Conservation (phyloP, 108 stramenopile species). For the Chaetoceros tenuissimus region DNA sequence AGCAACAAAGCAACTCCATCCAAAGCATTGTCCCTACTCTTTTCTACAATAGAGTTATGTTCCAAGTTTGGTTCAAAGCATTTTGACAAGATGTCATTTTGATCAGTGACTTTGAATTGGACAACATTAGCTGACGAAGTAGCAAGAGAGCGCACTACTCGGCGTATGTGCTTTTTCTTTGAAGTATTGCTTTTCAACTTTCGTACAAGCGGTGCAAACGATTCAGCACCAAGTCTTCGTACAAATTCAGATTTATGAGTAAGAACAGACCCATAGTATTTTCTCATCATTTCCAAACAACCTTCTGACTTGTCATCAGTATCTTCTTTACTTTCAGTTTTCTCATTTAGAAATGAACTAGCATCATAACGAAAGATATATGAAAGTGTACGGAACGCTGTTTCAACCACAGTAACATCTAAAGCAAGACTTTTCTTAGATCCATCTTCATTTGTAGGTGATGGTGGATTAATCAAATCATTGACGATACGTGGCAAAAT, state of each 20-base stretch:
- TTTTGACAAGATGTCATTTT: not conserved
- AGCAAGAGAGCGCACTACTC: constrained; percentile 59
- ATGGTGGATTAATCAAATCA: constrained; percentile 70
- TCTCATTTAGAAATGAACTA: constrained; percentile 29
- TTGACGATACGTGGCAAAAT: constrained; percentile 66
- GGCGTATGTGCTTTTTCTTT: constrained; percentile 51
- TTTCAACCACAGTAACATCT: constrained; percentile 70
- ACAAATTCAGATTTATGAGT: constrained; percentile 62
- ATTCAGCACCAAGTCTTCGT: constrained; percentile 64
- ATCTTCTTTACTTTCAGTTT: constrained; percentile 8
- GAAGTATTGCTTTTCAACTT: constrained; percentile 47
- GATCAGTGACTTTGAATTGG: not conserved
- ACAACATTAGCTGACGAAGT: constrained; percentile 20
- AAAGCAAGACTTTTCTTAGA: constrained; percentile 44
- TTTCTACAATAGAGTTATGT: constrained; percentile 16
- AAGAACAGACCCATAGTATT: constrained; percentile 71
- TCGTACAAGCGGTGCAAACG: constrained; percentile 71
- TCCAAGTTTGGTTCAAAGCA: not conserved
- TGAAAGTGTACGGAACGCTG: constrained; percentile 67
- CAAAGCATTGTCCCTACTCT: constrained; percentile 50
- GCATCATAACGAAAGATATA: constrained; percentile 79
- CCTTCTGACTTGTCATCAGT: constrained; percentile 15
- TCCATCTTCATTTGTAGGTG: constrained; percentile 29
- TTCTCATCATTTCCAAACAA: constrained; percentile 56
- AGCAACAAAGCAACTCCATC: constrained; percentile 71